phyloP scores from a whole-genome alignment of 1,139 yeast species.

The Yamadazyma buinensis region DNA sequence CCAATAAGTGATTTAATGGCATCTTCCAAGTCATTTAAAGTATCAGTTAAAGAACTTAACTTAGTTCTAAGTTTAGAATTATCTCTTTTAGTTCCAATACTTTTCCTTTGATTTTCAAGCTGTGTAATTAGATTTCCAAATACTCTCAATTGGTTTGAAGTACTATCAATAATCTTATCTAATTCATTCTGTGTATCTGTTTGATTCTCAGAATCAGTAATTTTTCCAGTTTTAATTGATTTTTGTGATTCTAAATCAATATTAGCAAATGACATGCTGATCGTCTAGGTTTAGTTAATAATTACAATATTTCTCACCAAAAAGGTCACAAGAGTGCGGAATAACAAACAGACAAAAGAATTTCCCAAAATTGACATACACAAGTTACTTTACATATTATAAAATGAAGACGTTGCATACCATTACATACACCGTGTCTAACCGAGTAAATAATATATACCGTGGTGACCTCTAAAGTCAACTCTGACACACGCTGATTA shows the following conservation, averaged over 20 bases:
- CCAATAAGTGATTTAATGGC: slow-evolving; percentile 32
- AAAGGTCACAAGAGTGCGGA: no score
- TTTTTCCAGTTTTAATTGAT: slow-evolving; percentile 4
- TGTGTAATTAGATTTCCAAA: slow-evolving; percentile 49
- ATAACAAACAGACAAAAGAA: no score
- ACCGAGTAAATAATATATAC: no score
- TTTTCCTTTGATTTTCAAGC: slow-evolving; percentile 46
- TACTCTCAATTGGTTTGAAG: slow-evolving; percentile 43
- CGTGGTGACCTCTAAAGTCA: no score
- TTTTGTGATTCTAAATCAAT: slow-evolving; percentile 56
- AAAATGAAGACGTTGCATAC: no score
- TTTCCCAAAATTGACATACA: neutral
- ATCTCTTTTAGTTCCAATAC: slow-evolving; percentile 58
- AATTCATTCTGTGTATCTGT: slow-evolving; percentile 20
- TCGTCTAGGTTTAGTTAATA: no score
- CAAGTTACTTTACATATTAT: no score
- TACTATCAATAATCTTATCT: slow-evolving; percentile 28
- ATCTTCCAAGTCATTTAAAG: slow-evolving; percentile 26
- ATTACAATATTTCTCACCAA: no score
- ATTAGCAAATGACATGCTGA: slow-evolving; percentile 63
- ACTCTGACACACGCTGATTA: no score
- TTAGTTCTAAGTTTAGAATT: slow-evolving; percentile 33
- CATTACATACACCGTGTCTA: no score
- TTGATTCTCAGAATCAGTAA: slow-evolving; percentile 12
- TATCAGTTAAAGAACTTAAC: slow-evolving; percentile 29